Evolutionary conservation across 805 yeast genomes (phyloP).

Genomic region (Tetrapisispora phaffii): DNA sequence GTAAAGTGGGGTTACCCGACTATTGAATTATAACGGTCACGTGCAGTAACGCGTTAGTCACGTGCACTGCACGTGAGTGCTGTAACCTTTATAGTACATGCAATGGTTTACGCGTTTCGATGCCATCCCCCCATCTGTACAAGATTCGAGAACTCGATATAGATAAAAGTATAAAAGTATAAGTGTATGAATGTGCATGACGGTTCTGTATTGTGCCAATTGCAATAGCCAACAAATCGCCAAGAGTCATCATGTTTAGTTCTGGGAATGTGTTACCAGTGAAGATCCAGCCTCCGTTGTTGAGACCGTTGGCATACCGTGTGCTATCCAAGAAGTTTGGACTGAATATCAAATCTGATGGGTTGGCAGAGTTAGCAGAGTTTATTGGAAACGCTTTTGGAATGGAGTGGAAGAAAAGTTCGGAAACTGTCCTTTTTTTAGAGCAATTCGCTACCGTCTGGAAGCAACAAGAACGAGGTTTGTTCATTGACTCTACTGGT

Average conservation of each 20-base stretch:
- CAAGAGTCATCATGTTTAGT: conserved; percentile 10
- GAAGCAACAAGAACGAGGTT: conserved; percentile 83
- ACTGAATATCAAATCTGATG: conserved; percentile 77
- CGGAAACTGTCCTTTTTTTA: conserved; percentile 29
- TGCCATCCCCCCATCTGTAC: too few species aligned
- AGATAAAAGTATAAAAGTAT: too few species aligned
- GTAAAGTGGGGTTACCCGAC: too few species aligned
- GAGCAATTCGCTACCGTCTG: conserved; percentile 75
- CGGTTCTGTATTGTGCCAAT: too few species aligned
- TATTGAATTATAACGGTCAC: too few species aligned
- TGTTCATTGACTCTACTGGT: conserved; percentile 73
- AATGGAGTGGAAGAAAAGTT: conserved; percentile 59
- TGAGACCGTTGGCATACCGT: conserved; percentile 87
- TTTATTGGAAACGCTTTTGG: conserved; percentile 72
- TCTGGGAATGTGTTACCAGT: conserved; percentile 50
- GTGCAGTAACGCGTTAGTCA: too few species aligned
- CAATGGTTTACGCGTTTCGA: too few species aligned
- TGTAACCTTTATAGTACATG: too few species aligned
- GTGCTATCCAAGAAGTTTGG: conserved; percentile 88
- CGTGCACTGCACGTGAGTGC: too few species aligned
- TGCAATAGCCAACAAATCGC: too few species aligned
- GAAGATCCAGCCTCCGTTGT: conserved; percentile 64
- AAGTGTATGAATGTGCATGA: too few species aligned
- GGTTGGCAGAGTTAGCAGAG: conserved; percentile 63
- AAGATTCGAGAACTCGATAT: too few species aligned